Base-by-base conservation (phyloP, 2,329 filamentous ascomycete species). In the Aspergillus glaucus region DNA sequence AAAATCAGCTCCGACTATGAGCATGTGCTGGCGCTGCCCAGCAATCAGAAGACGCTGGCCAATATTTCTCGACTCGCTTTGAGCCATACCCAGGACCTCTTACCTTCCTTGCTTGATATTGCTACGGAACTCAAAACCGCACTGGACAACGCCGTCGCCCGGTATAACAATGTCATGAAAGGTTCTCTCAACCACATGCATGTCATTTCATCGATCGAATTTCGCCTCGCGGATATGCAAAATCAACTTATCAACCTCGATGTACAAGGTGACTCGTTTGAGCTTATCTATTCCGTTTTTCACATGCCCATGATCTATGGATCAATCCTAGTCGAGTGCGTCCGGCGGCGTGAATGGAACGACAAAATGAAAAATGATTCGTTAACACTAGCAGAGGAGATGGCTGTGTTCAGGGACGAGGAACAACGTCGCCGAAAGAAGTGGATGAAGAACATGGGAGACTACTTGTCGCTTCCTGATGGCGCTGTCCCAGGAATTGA, bases 301-400 rank as follows among this genome's bases (percentile, higher is more conserved):
- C 84, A 91, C 54, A 79, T 97, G 26, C 93, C 93, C 0, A 85
- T 86, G 49, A 84, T 95, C 59, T 98, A 97, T 65, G 91, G 91
- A 0, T 91, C 90, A 2, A 87, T 95, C 50, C 75, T 95, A 17
- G 81, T 88, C 3, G 93, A 98, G 69, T 86, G 89, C 14, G 82
- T 96, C 37, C 82, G 88, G 49, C 84, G 93, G 19, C 84, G 84
- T 30, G 91, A 96, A 69, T 98, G 93, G 91, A 82, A 81, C 10
- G 88, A 95, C 46, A 95, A 95, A 69, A 86, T 97, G 67, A 88
- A 86, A 63, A 79, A 81, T 2, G 93, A 97, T 61, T 93, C 92
- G 0, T 84, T 87, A 2, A 88, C 86, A 0, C 73, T 98, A 22
- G 89, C 90, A 22, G 94, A 97, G 65, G 92, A 97, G 63, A 88